Evolutionary conservation across 2,329 filamentous ascomycete species (phyloP).

Genomic region (Nemania abortiva): DNA sequence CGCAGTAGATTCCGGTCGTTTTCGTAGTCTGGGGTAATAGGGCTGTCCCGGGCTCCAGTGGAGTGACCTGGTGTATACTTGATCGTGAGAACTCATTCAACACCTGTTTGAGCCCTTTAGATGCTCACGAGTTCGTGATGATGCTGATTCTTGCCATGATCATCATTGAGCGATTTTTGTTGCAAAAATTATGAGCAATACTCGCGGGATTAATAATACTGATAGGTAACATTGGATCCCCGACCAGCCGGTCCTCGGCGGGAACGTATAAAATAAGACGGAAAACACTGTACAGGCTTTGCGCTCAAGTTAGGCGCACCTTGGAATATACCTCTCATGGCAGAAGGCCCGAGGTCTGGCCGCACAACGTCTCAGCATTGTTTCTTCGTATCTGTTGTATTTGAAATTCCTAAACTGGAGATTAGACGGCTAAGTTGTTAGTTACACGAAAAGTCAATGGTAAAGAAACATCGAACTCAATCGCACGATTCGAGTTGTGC

Average conservation of each 20-base stretch:
- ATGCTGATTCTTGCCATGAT: slow-evolving; percentile 26
- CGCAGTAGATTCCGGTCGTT: slow-evolving; percentile 49
- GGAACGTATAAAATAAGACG: slow-evolving; percentile 24
- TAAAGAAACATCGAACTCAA: not conserved
- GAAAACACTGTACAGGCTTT: slow-evolving; percentile 30
- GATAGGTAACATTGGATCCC: slow-evolving; percentile 25
- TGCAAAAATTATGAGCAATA: slow-evolving; percentile 16
- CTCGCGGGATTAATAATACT: slow-evolving; percentile 35
- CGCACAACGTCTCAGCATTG: slow-evolving; percentile 5
- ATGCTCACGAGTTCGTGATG: slow-evolving; percentile 14
- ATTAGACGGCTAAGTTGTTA: not conserved
- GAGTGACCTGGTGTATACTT: slow-evolving; percentile 47
- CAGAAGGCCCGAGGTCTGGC: slow-evolving; percentile 34
- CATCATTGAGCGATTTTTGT: slow-evolving; percentile 39
- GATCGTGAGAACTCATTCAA: slow-evolving; percentile 35
- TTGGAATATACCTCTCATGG: slow-evolving; percentile 17
- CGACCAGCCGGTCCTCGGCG: slow-evolving; percentile 36
- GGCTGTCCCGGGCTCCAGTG: slow-evolving; percentile 42
- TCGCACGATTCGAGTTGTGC: not conserved
- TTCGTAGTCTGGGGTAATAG: slow-evolving; percentile 48
- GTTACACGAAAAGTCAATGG: not conserved
- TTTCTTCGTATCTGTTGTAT: not conserved
- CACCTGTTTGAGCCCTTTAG: slow-evolving; percentile 6
- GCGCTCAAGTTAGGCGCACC: slow-evolving; percentile 20
- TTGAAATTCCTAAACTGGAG: not conserved